Evolutionary conservation across 179 eudicot species (phyloP).

Genomic region (Silene noctiflora): DNA sequence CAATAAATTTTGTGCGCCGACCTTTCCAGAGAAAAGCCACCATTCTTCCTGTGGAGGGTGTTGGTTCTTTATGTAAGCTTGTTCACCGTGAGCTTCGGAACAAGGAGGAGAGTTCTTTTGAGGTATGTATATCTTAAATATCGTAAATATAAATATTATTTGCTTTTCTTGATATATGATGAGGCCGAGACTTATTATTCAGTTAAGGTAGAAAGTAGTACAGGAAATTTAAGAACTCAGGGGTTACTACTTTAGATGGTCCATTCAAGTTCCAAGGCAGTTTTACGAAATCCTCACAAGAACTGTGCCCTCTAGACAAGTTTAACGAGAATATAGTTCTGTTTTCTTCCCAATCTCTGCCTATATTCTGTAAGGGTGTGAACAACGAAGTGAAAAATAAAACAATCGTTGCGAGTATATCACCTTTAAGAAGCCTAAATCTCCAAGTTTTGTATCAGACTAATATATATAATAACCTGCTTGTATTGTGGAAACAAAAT

Average conservation of each 20-base stretch:
- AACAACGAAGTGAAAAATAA: too few relatives aligned
- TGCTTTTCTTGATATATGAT: background rate
- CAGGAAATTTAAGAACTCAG: background rate
- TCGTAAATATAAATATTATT: background rate
- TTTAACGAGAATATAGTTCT: background rate
- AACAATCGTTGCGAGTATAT: too few relatives aligned
- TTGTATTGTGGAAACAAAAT: too few relatives aligned
- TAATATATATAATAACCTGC: too few relatives aligned
- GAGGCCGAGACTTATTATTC: background rate
- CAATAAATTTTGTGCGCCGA: slow-evolving; percentile 59
- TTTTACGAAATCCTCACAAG: background rate
- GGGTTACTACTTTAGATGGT: background rate
- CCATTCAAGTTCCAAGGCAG: background rate
- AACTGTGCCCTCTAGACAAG: background rate
- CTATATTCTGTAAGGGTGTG: background rate
- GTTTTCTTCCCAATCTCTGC: background rate
- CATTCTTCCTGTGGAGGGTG: slow-evolving; percentile 86
- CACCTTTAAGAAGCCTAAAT: too few relatives aligned
- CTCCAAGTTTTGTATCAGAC: too few relatives aligned
- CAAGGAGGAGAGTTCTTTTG: slow-evolving; percentile 71
- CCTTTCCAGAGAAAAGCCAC: slow-evolving; percentile 81
- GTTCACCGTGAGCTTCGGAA: slow-evolving; percentile 62
- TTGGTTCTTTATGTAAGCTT: slow-evolving; percentile 62
- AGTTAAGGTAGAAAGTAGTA: background rate
- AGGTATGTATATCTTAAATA: slow-evolving; percentile 68